Conservation (phyloP, 306 rosid species). For the Sphenostylis stenocarpa region DNA sequence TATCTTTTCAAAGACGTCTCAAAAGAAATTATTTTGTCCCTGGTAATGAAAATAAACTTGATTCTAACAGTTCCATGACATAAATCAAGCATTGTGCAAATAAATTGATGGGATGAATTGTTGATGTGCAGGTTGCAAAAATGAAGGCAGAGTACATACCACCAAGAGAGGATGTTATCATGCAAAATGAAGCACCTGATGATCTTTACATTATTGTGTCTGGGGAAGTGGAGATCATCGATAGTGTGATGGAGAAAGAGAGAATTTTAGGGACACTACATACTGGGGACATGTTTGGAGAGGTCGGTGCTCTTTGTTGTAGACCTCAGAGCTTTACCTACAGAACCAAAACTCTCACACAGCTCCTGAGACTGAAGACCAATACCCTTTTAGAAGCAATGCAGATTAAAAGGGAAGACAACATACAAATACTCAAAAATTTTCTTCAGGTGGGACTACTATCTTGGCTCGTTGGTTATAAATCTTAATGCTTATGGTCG, state of each 20-base stretch:
- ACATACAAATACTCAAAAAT: slow-evolving; percentile 56
- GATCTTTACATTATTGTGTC: slow-evolving; percentile 89
- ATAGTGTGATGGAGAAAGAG: slow-evolving; percentile 55
- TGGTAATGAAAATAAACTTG: slow-evolving; percentile 44
- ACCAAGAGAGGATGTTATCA: slow-evolving; percentile 86
- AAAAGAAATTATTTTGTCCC: slow-evolving; percentile 55
- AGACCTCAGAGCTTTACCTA: slow-evolving; percentile 67
- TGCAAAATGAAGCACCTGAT: slow-evolving; percentile 74
- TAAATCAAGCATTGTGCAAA: neutral
- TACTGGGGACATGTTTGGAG: slow-evolving; percentile 76
- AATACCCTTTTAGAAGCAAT: slow-evolving; percentile 55
- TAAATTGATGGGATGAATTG: neutral
- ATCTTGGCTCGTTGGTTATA: neutral
- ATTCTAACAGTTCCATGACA: neutral
- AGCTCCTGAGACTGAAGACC: slow-evolving; percentile 78
- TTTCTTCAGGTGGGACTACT: slow-evolving; percentile 60
- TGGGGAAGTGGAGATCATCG: slow-evolving; percentile 80
- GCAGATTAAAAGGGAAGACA: slow-evolving; percentile 60
- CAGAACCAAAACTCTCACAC: slow-evolving; percentile 85
- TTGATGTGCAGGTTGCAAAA: slow-evolving; percentile 58
- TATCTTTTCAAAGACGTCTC: slow-evolving; percentile 82
- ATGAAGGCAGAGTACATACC: slow-evolving; percentile 93
- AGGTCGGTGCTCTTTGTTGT: slow-evolving; percentile 71
- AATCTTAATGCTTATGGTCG: neutral
- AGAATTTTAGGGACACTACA: slow-evolving; percentile 58